These are phyloP conservation scores for Wickerhamiella domercqiae DNA, from an alignment of 805 yeast species.

Conservation along the genomic window DNA sequence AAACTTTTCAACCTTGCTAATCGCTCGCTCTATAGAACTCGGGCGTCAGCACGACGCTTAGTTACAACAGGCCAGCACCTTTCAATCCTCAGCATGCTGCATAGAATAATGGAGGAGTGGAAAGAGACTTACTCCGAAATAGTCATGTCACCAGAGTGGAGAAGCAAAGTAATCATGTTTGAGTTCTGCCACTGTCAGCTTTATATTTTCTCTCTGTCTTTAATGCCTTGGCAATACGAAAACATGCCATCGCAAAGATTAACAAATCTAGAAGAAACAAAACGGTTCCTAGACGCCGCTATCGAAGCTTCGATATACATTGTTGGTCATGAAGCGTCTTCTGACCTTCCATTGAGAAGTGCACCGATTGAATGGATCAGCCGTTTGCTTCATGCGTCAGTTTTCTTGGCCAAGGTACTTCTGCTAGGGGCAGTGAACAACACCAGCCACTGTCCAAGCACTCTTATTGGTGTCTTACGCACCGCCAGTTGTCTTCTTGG, in stretches of 20 bases:
- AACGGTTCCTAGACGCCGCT: slow-evolving; percentile 61
- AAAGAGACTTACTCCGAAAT: slow-evolving; percentile 34
- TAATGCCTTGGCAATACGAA: slow-evolving; percentile 25
- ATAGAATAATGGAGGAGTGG: slow-evolving; percentile 74
- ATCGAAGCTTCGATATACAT: slow-evolving; percentile 73
- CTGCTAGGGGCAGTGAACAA: slow-evolving; percentile 12
- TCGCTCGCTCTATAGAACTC: slow-evolving; percentile 56
- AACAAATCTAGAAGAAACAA: neutral
- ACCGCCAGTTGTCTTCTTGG: slow-evolving; percentile 6
- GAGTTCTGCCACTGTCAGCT: slow-evolving; percentile 76
- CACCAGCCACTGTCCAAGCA: neutral
- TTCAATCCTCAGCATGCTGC: slow-evolving; percentile 52
- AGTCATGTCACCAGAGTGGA: slow-evolving; percentile 27
- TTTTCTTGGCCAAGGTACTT: slow-evolving; percentile 77
- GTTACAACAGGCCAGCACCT: slow-evolving; percentile 32
- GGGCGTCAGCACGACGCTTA: slow-evolving; percentile 23
- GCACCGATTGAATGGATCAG: slow-evolving; percentile 90
- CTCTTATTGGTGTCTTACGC: neutral
- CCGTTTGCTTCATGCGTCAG: slow-evolving; percentile 72
- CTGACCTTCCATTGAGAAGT: slow-evolving; percentile 49
- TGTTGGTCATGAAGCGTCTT: slow-evolving; percentile 43
- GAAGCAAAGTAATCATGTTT: slow-evolving; percentile 55
- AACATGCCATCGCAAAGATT: too few relatives aligned
- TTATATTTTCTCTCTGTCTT: slow-evolving; percentile 71
- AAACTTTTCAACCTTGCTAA: slow-evolving; percentile 71